phyloP scores from a whole-genome alignment of 805 yeast species.

The Blastobotrys robertii region DNA sequence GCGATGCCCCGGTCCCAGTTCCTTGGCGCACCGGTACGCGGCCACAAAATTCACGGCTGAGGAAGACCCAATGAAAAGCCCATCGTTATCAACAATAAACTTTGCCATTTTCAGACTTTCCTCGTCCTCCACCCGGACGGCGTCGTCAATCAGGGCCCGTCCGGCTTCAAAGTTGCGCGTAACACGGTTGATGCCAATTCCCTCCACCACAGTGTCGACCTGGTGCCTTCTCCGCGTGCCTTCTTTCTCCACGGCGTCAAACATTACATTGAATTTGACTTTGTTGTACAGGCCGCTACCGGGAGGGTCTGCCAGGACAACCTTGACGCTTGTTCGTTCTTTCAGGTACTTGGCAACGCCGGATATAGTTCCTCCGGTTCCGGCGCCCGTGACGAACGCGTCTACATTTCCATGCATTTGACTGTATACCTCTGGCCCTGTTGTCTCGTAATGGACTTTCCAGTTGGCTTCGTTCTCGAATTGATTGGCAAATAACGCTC shows the following conservation, averaged over 20 bases:
- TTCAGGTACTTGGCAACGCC: conserved; percentile 77
- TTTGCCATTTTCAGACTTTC: conserved; percentile 88
- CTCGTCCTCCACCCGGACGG: conserved; percentile 66
- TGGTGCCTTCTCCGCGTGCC: conserved; percentile 93
- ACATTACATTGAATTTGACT: conserved; percentile 87
- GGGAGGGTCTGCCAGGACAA: conserved; percentile 86
- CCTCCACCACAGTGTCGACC: conserved; percentile 90
- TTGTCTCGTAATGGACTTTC: conserved; percentile 68
- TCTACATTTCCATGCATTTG: conserved; percentile 63
- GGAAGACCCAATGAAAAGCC: conserved; percentile 84
- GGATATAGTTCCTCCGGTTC: conserved; percentile 96
- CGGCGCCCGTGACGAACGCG: conserved; percentile 82
- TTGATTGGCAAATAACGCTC: conserved; percentile 87
- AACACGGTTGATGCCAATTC: conserved; percentile 81
- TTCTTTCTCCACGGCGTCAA: conserved; percentile 77
- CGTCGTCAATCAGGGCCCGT: conserved; percentile 61
- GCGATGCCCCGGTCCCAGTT: conserved; percentile 47
- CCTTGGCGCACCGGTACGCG: conserved; percentile 51
- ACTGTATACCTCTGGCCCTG: conserved; percentile 86
- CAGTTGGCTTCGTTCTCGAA: conserved; percentile 91
- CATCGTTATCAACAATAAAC: conserved; percentile 70
- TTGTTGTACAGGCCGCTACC: conserved; percentile 88
- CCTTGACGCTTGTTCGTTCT: conserved; percentile 35
- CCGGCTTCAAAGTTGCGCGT: conserved; percentile 75
- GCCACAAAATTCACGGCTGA: conserved; percentile 94